These are phyloP conservation scores for Centaurea solstitialis DNA, from an alignment of 129 eudicot genomes.

Conservation along the genomic window DNA sequence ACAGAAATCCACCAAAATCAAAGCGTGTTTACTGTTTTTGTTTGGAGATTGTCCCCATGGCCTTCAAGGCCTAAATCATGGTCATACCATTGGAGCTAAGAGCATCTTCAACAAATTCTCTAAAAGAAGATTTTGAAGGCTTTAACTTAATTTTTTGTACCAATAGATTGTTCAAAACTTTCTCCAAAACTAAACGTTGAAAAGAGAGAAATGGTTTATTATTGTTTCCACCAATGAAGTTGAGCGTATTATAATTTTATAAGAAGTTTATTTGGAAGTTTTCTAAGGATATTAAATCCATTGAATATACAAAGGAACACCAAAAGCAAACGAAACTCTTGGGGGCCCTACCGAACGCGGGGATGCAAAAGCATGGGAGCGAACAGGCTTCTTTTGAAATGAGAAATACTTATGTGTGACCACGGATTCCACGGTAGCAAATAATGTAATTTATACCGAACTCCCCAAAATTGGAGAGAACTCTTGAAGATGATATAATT, in stretches of 20 bases:
- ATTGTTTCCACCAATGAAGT: neutral
- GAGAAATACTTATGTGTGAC: neutral
- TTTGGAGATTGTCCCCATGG: neutral
- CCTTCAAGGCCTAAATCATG: neutral
- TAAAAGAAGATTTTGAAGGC: neutral
- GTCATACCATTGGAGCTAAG: neutral
- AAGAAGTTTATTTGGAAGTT: neutral
- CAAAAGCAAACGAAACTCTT: neutral
- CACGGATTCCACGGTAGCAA: neutral
- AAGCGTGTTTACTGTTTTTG: neutral
- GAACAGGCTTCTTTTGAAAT: neutral
- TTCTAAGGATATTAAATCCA: neutral
- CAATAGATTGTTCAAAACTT: neutral
- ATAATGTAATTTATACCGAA: neutral
- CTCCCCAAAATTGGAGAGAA: neutral
- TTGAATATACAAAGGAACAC: neutral
- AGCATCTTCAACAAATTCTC: neutral
- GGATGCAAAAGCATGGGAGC: neutral
- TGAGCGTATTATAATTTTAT: neutral
- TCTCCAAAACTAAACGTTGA: neutral
- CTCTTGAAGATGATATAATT: neutral
- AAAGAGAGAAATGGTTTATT: neutral
- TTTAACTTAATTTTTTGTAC: neutral
- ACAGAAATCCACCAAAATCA: neutral
- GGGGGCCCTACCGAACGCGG: no score